Evolutionary conservation across 352 stramenopile genomes (phyloP).

Genomic region (Pythium dissotocum): DNA sequence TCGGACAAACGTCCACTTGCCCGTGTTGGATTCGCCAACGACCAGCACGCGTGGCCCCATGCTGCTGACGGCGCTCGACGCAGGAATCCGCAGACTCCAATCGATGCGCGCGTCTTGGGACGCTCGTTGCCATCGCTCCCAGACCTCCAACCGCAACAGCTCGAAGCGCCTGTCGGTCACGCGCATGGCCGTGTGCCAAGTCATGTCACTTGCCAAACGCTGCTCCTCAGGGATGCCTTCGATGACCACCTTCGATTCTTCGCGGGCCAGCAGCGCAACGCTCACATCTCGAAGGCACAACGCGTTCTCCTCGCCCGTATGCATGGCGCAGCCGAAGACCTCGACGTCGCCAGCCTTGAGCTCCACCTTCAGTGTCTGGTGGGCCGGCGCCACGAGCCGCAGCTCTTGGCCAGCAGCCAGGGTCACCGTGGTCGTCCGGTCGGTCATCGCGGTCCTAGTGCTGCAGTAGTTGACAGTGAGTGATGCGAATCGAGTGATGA

Average conservation of each 20-base stretch:
- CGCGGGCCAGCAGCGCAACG: not conserved
- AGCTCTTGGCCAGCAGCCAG: constrained; percentile 5
- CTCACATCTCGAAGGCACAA: not conserved
- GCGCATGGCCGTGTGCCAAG: not conserved
- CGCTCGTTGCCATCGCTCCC: not conserved
- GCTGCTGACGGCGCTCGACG: not conserved
- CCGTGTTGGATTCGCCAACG: constrained; percentile 1
- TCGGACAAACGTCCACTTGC: constrained; percentile 1
- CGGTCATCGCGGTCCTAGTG: too few relatives aligned
- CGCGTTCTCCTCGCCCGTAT: not conserved
- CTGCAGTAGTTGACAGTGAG: too few relatives aligned
- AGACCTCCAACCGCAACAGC: not conserved
- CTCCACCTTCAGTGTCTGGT: not conserved
- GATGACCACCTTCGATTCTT: not conserved
- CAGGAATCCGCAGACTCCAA: not conserved
- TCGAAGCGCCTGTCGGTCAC: not conserved
- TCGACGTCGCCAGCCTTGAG: not conserved
- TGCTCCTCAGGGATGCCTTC: not conserved
- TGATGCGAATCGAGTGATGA: too few relatives aligned
- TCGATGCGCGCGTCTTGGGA: not conserved
- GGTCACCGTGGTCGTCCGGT: too few relatives aligned
- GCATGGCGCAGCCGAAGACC: not conserved
- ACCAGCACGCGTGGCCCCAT: constrained; percentile 4
- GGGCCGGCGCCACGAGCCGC: not conserved
- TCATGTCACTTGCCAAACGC: not conserved